A percentile compares a stretch with the other conserved stretches of the same genome.
Conservation (phyloP, 176 grass and related monocot species). For the Elymus sibiricus region DNA sequence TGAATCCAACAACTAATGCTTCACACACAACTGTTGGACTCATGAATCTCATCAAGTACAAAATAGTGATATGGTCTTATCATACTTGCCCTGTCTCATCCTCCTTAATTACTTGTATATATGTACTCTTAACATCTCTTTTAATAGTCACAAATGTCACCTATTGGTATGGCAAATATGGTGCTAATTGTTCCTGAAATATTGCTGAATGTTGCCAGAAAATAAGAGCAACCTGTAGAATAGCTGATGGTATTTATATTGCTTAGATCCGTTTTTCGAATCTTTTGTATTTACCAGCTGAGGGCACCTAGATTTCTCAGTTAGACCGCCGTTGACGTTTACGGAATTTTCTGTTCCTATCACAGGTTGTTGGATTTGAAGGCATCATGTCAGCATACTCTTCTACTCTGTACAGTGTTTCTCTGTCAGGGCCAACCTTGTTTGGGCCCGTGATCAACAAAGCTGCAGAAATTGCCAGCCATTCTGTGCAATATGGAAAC, state of each 20-base stretch:
- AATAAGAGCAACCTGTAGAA: not conserved
- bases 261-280: not conserved
- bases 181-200: conserved; percentile 5
- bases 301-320: not conserved
- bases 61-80: not conserved
- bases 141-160: conserved; percentile 7
- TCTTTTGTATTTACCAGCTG: not conserved
- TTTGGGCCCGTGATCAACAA: conserved; percentile 86
- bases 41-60: not conserved
- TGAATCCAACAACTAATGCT: no score
- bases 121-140: not conserved
- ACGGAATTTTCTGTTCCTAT: conserved; percentile 1
- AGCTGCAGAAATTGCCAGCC: conserved; percentile 77
- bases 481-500: conserved; percentile 56
- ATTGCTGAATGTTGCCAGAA: not conserved
- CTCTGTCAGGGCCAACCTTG: conserved; percentile 85
- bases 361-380: conserved; percentile 79
- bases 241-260: not conserved
- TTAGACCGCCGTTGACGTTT: not conserved
- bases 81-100: not conserved
- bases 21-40: not conserved
- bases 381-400: conserved; percentile 91
- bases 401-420: conserved; percentile 57
- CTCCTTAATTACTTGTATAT: not conserved
- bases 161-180: not conserved